Conservation (phyloP, 805 yeast species). For the Ogataea ganodermae region DNA sequence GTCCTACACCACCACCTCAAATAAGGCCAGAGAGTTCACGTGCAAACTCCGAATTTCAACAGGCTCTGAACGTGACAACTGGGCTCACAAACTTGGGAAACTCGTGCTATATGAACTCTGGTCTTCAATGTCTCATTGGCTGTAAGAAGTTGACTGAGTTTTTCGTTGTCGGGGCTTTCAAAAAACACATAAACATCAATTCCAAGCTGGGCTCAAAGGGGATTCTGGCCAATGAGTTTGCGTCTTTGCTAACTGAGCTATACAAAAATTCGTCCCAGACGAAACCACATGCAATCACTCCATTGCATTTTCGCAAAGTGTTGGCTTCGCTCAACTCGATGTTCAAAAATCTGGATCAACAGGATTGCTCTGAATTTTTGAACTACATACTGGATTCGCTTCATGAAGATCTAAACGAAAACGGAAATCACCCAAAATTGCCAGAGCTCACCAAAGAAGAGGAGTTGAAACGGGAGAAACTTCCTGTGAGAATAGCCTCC, state of each 20-base stretch:
- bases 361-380: slow-evolving; percentile 83
- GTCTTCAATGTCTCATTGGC: slow-evolving; percentile 82
- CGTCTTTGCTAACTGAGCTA: slow-evolving; percentile 58
- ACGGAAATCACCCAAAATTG: slow-evolving; percentile 54
- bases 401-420: slow-evolving; percentile 80
- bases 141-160: slow-evolving; percentile 64
- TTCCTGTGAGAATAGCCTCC: slow-evolving; percentile 79
- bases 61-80: slow-evolving; percentile 48
- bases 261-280: slow-evolving; percentile 38
- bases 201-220: slow-evolving; percentile 84
- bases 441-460: slow-evolving; percentile 69
- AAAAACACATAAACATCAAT: slow-evolving; percentile 66
- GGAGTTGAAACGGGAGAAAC: slow-evolving; percentile 67
- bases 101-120: slow-evolving; percentile 90
- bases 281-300: slow-evolving; percentile 47
- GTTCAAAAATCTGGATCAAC: slow-evolving; percentile 72
- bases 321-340: slow-evolving; percentile 66
- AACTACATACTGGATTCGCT: slow-evolving; percentile 72
- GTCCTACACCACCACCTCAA: slow-evolving; percentile 13
- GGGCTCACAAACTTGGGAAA: slow-evolving; percentile 86
- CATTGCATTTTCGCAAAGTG: slow-evolving; percentile 63
- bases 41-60: slow-evolving; percentile 21
- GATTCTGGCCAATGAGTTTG: slow-evolving; percentile 67
- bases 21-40: slow-evolving; percentile 1
- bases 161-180: slow-evolving; percentile 62